Evolutionary conservation across 805 yeast genomes (phyloP), one percentile per base, ranked within the genome.

Genomic region (Monosporozyma solicola): DNA sequence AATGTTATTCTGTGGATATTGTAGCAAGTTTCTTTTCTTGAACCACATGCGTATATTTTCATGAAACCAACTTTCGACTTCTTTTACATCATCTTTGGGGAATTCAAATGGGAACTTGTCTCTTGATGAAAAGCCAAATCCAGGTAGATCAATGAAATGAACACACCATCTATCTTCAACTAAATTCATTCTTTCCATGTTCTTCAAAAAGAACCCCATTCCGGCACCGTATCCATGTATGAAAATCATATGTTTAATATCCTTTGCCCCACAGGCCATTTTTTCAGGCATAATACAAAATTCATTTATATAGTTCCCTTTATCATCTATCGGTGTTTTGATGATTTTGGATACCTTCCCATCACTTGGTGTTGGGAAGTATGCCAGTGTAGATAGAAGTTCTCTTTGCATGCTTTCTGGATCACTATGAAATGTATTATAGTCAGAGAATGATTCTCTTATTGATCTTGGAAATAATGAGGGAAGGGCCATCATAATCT

Each of bases 211-310:
- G 59, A 90, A 83, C 0, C 96, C 98, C 29, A 90, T 71, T 0
- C 96, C 94, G 0, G 98, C 97, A 3, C 97, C 98, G 64, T 92
- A 92, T 0, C 99, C 99, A 68, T 92, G 99, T 11, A 92, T 74
- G 50, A 92, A 72, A 0, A 94, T 88, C 25, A 90, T 68, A 66
- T 39, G 20, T 39, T 39, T 39, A 9, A 32, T 13, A 9, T 32
- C 35, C 10, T 32, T 32, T 32, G 9, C 35, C 7, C 15, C 11
- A 22, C 35, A 32, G 11, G 33, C 24, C 33, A 45, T n/a, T 11
- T 45, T 45, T 22, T 13, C 27, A 4, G 50, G 50, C 25, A n/a
- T n/a, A 9, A 47, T 47, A 35, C 35, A 47, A 16, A 47, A 47
- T 2, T 47, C 50, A 47, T 47, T 47, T 15, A 47, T 47, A 31